Evolutionary conservation across 2,329 filamentous ascomycete species (phyloP).

Genomic region (Penicillium sp.): DNA sequence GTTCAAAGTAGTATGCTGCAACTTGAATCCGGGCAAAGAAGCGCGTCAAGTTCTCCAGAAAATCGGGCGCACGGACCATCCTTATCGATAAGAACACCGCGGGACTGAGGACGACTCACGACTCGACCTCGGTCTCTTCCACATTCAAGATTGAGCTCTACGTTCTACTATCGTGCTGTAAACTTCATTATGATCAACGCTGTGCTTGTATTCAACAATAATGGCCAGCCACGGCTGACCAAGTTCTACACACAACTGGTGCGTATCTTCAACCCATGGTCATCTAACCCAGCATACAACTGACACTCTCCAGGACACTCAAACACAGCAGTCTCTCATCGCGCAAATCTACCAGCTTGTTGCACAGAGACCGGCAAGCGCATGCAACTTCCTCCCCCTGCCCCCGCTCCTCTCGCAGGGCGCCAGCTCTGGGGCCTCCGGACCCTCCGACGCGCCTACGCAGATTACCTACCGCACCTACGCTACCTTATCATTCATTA

Average conservation of each 20-base stretch:
- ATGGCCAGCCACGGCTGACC: constrained; percentile 91
- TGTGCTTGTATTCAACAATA: constrained; percentile 97
- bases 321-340: constrained; percentile 94
- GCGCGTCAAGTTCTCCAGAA: constrained; percentile 20
- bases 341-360: constrained; percentile 97
- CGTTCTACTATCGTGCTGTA: neutral
- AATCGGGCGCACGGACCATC: constrained; percentile 20
- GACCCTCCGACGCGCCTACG: constrained; percentile 84
- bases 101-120: neutral
- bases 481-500: constrained; percentile 96
- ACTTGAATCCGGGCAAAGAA: neutral
- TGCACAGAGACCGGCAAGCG: constrained; percentile 82
- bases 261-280: constrained; percentile 23
- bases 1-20: neutral
- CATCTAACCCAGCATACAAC: neutral
- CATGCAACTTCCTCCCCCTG: constrained; percentile 94
- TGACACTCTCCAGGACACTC: constrained; percentile 70
- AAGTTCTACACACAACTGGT: constrained; percentile 99
- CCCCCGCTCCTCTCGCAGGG: constrained; percentile 62
- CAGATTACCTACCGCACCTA: constrained; percentile 98
- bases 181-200: constrained; percentile 83
- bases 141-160: neutral
- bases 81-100: constrained; percentile 9
- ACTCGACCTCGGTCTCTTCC: neutral
- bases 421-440: constrained; percentile 48